Percentiles rank a stretch among this genome's conserved stretches.
These are phyloP conservation scores for Tolypocladium guangdongense DNA, from an alignment of 2,329 filamentous ascomycete species.

Conservation along the genomic window DNA sequence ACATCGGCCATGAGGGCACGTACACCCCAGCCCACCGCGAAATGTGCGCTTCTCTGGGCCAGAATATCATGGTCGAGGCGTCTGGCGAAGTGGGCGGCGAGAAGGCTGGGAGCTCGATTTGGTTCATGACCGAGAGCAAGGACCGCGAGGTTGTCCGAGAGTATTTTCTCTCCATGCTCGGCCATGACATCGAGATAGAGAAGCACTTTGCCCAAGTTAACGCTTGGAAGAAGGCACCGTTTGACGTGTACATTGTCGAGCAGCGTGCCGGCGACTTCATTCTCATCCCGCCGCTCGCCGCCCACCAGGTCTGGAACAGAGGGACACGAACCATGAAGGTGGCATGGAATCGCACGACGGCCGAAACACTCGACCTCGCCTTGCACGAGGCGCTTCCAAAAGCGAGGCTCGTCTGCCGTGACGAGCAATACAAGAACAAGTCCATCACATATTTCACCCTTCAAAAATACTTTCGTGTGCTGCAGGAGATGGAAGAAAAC, in stretches of 20 bases:
- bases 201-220: constrained; percentile 94
- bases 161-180: constrained; percentile 85
- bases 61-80: constrained; percentile 97
- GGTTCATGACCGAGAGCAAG: constrained; percentile 98
- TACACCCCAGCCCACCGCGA: constrained; percentile 92
- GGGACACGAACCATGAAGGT: constrained; percentile 95
- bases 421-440: constrained; percentile 99
- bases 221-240: constrained; percentile 90
- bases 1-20: constrained; percentile 93
- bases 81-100: constrained; percentile 65
- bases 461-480: constrained; percentile 60
- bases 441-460: constrained; percentile 86
- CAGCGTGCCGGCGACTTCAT: constrained; percentile 88
- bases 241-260: constrained; percentile 86
- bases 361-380: constrained; percentile 80
- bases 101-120: constrained; percentile 79
- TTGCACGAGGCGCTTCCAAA: constrained; percentile 80
- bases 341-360: constrained; percentile 92
- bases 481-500: constrained; percentile 41
- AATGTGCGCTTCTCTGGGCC: constrained; percentile 92
- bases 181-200: constrained; percentile 94
- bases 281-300: constrained; percentile 81
- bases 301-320: constrained; percentile 97
- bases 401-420: constrained; percentile 82
- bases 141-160: constrained; percentile 85